phyloP scores from a whole-genome alignment of 2,329 filamentous ascomycete genomes.

The Colletotrichum sp. region DNA sequence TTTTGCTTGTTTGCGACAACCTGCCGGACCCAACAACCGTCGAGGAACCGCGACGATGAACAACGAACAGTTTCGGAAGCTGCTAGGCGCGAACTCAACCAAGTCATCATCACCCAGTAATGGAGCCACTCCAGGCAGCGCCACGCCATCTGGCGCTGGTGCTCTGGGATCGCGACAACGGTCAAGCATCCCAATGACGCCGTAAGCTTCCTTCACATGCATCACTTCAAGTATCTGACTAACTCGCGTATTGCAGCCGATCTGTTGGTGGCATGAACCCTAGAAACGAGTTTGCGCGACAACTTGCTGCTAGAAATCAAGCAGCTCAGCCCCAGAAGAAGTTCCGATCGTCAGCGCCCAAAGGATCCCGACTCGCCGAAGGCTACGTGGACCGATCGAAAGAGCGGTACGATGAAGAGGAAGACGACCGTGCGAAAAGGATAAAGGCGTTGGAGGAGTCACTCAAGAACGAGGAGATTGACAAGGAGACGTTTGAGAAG shows the following conservation, averaged over 20 bases:
- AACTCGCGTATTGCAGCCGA: constrained; percentile 54
- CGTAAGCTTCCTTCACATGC: constrained; percentile 57
- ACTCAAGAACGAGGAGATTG: constrained; percentile 84
- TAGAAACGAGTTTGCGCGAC: constrained; percentile 78
- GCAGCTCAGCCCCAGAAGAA: constrained; percentile 66
- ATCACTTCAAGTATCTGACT: constrained; percentile 10
- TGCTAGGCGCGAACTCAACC: constrained; percentile 62
- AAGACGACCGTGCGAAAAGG: constrained; percentile 63
- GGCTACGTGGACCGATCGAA: constrained; percentile 87
- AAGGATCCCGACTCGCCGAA: constrained; percentile 77
- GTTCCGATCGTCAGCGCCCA: constrained; percentile 79
- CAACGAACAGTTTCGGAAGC: constrained; percentile 89
- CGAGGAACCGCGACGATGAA: constrained; percentile 68
- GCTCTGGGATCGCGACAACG: constrained; percentile 78
- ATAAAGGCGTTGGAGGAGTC: constrained; percentile 82
- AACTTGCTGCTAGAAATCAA: constrained; percentile 77
- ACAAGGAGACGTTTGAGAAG: constrained; percentile 77
- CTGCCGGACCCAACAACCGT: background rate
- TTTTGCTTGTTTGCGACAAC: background rate
- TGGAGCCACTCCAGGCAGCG: constrained; percentile 45
- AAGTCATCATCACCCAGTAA: constrained; percentile 45
- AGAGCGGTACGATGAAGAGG: constrained; percentile 58
- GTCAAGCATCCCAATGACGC: constrained; percentile 91
- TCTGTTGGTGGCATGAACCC: constrained; percentile 58
- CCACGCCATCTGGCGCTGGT: constrained; percentile 31